These are phyloP conservation scores for Zymoseptoria ardabiliae DNA, from an alignment of 2,329 filamentous ascomycete species.

Conservation along the genomic window DNA sequence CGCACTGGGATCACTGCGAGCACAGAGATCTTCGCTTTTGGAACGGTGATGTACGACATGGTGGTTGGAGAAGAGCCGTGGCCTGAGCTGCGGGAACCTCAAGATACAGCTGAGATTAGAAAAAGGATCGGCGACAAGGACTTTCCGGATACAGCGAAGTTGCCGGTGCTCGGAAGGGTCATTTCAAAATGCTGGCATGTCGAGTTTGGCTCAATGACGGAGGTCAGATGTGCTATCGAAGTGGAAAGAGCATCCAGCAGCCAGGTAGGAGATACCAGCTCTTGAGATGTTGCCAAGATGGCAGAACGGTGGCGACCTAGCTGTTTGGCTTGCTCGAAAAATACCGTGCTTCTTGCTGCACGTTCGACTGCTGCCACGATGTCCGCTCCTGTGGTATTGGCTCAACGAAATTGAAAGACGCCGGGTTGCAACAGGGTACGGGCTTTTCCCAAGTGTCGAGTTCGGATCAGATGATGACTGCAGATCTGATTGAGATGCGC, in stretches of 20 bases:
- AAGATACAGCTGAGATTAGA: neutral
- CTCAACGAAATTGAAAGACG: too few species aligned
- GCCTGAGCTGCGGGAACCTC: neutral
- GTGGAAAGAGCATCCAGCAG: neutral
- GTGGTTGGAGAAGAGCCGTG: neutral
- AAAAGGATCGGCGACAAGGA: neutral
- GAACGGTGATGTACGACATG: neutral
- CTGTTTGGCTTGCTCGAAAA: too few species aligned
- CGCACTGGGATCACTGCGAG: neutral
- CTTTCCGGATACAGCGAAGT: neutral
- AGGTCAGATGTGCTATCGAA: neutral
- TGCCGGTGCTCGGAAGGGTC: neutral
- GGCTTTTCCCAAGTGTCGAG: too few species aligned
- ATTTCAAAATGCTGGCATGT: neutral
- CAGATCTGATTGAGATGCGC: neutral
- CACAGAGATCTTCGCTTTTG: constrained; percentile 1
- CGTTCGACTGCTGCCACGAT: too few species aligned
- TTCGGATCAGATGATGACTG: neutral
- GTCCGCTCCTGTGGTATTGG: too few species aligned
- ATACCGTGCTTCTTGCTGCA: too few species aligned
- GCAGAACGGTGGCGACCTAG: too few species aligned
- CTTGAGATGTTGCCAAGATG: neutral
- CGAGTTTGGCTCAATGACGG: neutral
- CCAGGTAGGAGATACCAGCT: neutral
- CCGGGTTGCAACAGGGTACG: too few species aligned